Evolutionary conservation across 345 rosid genomes (phyloP).

Genomic region (Lepidium africanum): DNA sequence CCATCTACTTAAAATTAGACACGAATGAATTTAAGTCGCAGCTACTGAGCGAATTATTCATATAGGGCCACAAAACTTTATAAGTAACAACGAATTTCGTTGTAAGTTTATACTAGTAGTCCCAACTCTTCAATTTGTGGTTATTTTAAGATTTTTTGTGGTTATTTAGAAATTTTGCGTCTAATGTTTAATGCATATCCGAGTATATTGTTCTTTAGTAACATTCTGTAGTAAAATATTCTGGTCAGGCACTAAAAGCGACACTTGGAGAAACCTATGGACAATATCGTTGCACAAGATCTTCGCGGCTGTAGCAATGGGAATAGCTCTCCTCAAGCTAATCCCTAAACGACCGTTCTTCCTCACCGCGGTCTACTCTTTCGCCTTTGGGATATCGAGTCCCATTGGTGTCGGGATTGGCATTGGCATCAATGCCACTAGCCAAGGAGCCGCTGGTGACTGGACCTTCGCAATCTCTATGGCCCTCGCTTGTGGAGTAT

Average conservation of each 20-base stretch:
- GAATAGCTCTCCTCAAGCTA: conserved; percentile 74
- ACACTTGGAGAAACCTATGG: conserved; percentile 89
- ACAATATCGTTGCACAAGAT: conserved; percentile 78
- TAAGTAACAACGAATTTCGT: too few relatives aligned
- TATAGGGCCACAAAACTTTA: too few relatives aligned
- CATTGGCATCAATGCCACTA: conserved; percentile 69
- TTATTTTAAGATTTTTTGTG: too few relatives aligned
- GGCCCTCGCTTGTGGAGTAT: conserved; percentile 86
- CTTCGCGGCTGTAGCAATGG: conserved; percentile 84
- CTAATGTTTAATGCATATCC: too few relatives aligned
- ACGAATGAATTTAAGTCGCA: too few relatives aligned
- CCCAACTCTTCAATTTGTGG: too few relatives aligned
- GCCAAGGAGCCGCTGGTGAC: conserved; percentile 54
- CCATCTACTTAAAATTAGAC: too few relatives aligned
- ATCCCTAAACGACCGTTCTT: conserved; percentile 72
- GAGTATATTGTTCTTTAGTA: background rate
- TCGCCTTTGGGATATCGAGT: conserved; percentile 73
- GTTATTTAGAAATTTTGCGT: too few relatives aligned
- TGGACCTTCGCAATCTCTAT: conserved; percentile 75
- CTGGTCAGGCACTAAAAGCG: conserved; percentile 37
- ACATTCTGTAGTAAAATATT: background rate
- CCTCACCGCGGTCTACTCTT: conserved; percentile 50
- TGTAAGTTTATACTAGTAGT: too few relatives aligned
- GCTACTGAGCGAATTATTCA: too few relatives aligned
- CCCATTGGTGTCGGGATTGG: conserved; percentile 82